Evolutionary conservation across 257 asterid genomes (phyloP).

Genomic region (Solanum tarijense): DNA sequence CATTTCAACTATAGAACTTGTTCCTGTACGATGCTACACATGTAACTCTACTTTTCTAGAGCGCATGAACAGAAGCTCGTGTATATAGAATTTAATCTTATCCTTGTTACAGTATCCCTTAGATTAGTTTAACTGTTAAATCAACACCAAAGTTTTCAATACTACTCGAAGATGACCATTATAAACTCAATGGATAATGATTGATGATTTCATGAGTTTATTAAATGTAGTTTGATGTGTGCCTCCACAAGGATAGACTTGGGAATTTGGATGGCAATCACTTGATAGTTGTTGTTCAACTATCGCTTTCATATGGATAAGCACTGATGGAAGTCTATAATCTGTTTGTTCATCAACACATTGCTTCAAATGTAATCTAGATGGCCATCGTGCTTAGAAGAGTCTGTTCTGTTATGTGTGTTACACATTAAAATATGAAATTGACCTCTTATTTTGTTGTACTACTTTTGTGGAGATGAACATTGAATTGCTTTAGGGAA

Average conservation of each 20-base stretch:
- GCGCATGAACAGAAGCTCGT: not conserved
- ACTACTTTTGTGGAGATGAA: not conserved
- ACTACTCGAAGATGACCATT: not conserved
- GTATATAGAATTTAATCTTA: not conserved
- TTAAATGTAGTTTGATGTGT: not conserved
- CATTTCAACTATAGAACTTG: not conserved
- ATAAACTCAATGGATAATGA: not conserved
- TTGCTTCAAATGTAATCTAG: not conserved
- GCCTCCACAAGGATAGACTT: not conserved
- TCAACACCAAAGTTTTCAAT: not conserved
- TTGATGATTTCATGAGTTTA: not conserved
- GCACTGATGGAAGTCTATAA: not conserved
- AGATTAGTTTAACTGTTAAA: not conserved
- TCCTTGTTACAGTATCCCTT: not conserved
- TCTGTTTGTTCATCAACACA: not conserved
- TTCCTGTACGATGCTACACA: not conserved
- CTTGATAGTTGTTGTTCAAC: not conserved
- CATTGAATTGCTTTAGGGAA: not conserved
- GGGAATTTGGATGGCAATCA: not conserved
- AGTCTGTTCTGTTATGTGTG: not conserved
- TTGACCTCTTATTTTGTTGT: not conserved
- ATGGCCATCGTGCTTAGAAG: not conserved
- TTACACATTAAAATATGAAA: not conserved
- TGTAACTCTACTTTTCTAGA: not conserved
- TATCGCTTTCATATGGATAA: not conserved